Conservation (phyloP, 768 basidiomycete genomes). For the Hemileccinum impolitum region DNA sequence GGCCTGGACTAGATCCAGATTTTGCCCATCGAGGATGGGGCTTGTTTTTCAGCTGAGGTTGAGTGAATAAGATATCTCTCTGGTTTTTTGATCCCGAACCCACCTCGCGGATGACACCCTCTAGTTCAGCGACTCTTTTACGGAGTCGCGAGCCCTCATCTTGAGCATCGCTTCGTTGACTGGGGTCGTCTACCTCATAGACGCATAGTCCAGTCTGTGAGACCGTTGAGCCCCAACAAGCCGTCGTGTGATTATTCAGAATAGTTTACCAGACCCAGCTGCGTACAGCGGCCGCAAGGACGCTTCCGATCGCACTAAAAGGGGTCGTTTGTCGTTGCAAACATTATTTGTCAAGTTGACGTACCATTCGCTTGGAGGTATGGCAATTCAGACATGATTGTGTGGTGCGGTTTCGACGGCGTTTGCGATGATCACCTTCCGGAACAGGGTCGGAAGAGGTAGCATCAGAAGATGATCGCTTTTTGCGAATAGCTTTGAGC, state of each 20-base stretch:
- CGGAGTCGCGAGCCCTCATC: conserved; percentile 67
- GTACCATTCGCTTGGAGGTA: conserved; percentile 70
- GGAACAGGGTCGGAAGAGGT: conserved; percentile 30
- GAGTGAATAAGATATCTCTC: not conserved
- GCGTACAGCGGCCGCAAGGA: conserved; percentile 44
- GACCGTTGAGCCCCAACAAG: conserved; percentile 8
- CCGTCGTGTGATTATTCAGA: conserved; percentile 25
- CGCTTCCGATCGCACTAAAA: conserved; percentile 46
- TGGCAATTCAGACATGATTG: conserved; percentile 75
- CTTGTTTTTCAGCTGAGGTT: conserved; percentile 61
- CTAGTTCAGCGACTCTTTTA: conserved; percentile 76
- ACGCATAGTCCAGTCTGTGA: conserved; percentile 74
- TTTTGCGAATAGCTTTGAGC: conserved; percentile 27
- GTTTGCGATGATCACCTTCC: conserved; percentile 55
- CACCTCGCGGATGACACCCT: conserved; percentile 81
- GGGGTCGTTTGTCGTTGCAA: not conserved
- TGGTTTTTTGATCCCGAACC: conserved; percentile 3
- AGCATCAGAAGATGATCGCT: conserved; percentile 25
- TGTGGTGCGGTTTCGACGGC: conserved; percentile 68
- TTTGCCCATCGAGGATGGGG: conserved; percentile 63
- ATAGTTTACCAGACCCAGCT: conserved; percentile 37
- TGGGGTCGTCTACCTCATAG: conserved; percentile 80
- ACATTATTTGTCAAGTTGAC: conserved; percentile 2
- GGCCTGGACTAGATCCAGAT: conserved; percentile 20
- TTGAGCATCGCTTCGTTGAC: conserved; percentile 45